A percentile compares a stretch with the other conserved stretches of the same genome.
Evolutionary conservation across 257 asterid species (phyloP).

Genomic region (Gardenia jasminoides): DNA sequence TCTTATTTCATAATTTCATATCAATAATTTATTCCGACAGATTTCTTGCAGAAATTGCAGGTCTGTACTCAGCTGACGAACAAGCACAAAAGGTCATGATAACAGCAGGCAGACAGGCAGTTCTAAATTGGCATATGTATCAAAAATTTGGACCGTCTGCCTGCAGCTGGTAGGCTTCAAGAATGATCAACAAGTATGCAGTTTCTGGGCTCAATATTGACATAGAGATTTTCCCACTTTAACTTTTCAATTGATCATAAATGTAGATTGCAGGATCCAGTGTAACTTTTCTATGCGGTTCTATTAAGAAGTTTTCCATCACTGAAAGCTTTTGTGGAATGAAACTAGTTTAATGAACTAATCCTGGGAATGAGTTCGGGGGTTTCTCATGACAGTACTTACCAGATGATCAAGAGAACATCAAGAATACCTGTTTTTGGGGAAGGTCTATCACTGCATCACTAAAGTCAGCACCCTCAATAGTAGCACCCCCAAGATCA

Average conservation of each 20-base stretch:
- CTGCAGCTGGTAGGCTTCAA: background rate
- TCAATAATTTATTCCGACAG: background rate
- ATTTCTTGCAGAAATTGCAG: background rate
- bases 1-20: background rate
- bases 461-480: conserved; percentile 92
- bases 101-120: background rate
- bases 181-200: background rate
- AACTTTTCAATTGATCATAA: too few relatives aligned
- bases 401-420: background rate
- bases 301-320: too few relatives aligned
- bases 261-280: too few relatives aligned
- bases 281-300: too few relatives aligned
- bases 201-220: too few relatives aligned
- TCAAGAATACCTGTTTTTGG: conserved; percentile 69
- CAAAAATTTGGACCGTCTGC: background rate
- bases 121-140: background rate
- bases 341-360: too few relatives aligned
- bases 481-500: conserved; percentile 86
- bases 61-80: background rate
- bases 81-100: background rate
- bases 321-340: background rate
- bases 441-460: conserved; percentile 87
- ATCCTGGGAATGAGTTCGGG: background rate
- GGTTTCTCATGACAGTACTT: background rate
- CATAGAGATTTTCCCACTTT: too few relatives aligned